These are phyloP conservation scores for Fusarium paranaense DNA, from an alignment of 2,329 filamentous ascomycete genomes.

Conservation along the genomic window DNA sequence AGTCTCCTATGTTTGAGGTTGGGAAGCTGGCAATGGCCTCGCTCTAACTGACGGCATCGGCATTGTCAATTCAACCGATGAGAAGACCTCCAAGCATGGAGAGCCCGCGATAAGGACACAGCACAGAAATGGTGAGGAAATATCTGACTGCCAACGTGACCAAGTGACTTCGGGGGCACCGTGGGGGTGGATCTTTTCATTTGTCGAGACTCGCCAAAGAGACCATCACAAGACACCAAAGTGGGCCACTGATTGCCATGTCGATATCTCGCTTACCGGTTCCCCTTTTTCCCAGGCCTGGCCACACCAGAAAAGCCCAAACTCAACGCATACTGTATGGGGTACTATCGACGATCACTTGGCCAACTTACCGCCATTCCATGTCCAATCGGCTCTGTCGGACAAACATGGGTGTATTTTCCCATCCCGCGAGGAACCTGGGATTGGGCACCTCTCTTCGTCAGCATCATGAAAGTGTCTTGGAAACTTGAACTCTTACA, in stretches of 20 bases:
- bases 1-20: background rate
- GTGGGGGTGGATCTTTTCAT: conserved; percentile 4
- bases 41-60: background rate
- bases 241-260: background rate
- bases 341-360: background rate
- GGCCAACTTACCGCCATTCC: conserved; percentile 6
- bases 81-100: background rate
- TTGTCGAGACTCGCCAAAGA: background rate
- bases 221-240: background rate
- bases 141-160: background rate
- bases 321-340: background rate
- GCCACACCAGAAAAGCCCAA: background rate
- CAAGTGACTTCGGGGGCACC: background rate
- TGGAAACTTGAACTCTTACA: background rate
- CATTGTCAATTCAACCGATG: background rate
- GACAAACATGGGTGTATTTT: background rate
- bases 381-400: background rate
- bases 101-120: background rate
- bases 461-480: conserved; percentile 2
- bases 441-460: background rate
- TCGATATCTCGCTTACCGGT: background rate
- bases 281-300: background rate
- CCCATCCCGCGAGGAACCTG: background rate
- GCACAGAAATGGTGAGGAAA: background rate
- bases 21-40: background rate